Conservation (phyloP, 495 filamentous ascomycete species). For the Bombardia bombarda region DNA sequence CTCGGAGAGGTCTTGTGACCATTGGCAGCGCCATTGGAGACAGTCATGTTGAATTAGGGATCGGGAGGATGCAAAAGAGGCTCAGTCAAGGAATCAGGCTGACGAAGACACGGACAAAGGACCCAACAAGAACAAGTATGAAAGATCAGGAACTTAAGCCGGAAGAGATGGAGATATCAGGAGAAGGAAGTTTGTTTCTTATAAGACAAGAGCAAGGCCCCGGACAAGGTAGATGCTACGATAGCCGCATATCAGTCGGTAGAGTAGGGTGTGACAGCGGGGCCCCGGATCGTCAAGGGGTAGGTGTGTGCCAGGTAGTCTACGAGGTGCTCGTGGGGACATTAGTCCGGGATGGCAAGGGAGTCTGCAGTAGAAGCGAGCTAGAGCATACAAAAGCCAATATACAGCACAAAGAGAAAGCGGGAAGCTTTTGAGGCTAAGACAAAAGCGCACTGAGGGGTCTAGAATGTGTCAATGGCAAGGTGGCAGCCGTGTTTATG, state of each 20-base stretch:
- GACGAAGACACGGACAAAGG: background rate
- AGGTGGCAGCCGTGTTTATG: constrained; percentile 15
- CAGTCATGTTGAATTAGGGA: constrained; percentile 22
- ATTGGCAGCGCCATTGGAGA: constrained; percentile 27
- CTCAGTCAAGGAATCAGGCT: background rate
- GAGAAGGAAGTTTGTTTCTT: constrained; percentile 18
- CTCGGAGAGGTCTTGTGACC: constrained; percentile 38
- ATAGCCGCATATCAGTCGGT: constrained; percentile 33
- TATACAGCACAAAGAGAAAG: background rate
- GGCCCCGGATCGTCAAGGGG: constrained; percentile 5
- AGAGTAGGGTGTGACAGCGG: constrained; percentile 11
- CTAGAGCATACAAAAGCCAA: constrained; percentile 1
- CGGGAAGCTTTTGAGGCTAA: constrained; percentile 5
- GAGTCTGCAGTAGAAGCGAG: background rate
- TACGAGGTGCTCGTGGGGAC: constrained; percentile 23
- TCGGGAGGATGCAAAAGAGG: background rate
- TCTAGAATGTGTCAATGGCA: constrained; percentile 3
- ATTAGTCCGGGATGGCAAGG: constrained; percentile 24
- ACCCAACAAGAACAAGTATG: background rate
- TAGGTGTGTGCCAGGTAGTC: constrained; percentile 3
- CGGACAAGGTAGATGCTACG: constrained; percentile 8
- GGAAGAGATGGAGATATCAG: constrained; percentile 7
- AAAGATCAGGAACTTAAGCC: constrained; percentile 3
- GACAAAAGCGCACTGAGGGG: background rate
- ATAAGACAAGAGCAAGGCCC: constrained; percentile 16